Percentiles rank a stretch among this genome's conserved stretches.
Evolutionary conservation across 352 stramenopile species (phyloP).

Genomic region (Globisporangium polare): DNA sequence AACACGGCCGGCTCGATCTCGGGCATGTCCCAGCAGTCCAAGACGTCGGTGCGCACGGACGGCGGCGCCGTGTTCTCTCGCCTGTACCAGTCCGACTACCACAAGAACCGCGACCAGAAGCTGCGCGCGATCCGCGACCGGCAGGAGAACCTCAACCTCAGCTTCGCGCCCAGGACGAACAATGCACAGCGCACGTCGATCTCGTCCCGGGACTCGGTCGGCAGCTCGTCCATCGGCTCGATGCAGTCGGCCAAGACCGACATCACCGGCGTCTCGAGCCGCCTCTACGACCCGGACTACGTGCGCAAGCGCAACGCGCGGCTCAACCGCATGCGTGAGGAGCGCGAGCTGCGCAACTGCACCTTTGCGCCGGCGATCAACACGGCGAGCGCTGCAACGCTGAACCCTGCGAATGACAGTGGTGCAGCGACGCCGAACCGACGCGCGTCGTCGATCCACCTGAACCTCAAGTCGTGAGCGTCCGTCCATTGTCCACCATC

Average conservation of each 20-base stretch:
- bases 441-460: conserved; percentile 10
- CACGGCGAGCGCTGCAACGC: conserved; percentile 19
- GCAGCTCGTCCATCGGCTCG: conserved; percentile 51
- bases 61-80: conserved; percentile 77
- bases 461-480: conserved; percentile 13
- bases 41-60: conserved; percentile 70
- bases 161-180: conserved; percentile 57
- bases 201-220: conserved; percentile 63
- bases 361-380: conserved; percentile 78
- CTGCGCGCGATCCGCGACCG: conserved; percentile 58
- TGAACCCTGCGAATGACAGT: conserved; percentile 13
- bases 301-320: conserved; percentile 71
- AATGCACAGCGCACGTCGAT: conserved; percentile 29
- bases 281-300: conserved; percentile 84
- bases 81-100: conserved; percentile 81
- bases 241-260: conserved; percentile 78
- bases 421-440: conserved; percentile 1
- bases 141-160: conserved; percentile 52
- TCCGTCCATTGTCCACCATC: neutral
- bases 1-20: conserved; percentile 56
- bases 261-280: conserved; percentile 67
- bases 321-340: conserved; percentile 68
- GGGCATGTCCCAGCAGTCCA: conserved; percentile 61
- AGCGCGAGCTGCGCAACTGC: conserved; percentile 78
- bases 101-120: conserved; percentile 76